Conservation (phyloP, 1,284 basidiomycete genomes). For the Trichosporon sp. region DNA sequence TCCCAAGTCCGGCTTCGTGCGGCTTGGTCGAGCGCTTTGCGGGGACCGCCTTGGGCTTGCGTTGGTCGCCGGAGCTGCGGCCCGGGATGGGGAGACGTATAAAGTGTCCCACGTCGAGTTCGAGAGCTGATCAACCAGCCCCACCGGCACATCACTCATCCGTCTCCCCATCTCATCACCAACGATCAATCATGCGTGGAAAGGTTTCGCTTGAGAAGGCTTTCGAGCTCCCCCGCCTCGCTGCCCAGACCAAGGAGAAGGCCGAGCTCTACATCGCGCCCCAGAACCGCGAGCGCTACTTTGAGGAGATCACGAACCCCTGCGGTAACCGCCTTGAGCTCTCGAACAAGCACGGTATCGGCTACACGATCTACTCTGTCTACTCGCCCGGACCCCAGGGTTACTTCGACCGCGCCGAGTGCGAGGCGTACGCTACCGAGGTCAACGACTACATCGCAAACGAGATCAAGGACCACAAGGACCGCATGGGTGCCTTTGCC, state of each 20-base stretch:
- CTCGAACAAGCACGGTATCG: slow-evolving; percentile 36
- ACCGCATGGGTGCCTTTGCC: slow-evolving; percentile 51
- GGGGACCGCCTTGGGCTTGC: background rate
- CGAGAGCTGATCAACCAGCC: background rate
- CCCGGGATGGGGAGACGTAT: background rate
- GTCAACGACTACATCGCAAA: slow-evolving; percentile 35
- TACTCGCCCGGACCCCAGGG: slow-evolving; percentile 35
- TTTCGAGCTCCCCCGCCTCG: slow-evolving; percentile 32
- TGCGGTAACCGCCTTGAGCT: slow-evolving; percentile 35
- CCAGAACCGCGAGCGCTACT: slow-evolving; percentile 34
- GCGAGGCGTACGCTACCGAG: slow-evolving; percentile 33
- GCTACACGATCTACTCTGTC: slow-evolving; percentile 35
- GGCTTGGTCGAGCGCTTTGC: background rate
- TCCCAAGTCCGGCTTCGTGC: background rate
- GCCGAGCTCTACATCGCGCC: slow-evolving; percentile 36
- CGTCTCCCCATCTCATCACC: background rate
- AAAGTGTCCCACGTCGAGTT: background rate
- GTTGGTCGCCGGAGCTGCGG: background rate
- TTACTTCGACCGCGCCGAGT: slow-evolving; percentile 30
- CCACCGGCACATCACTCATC: background rate
- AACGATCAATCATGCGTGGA: slow-evolving; percentile 29
- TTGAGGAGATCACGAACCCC: slow-evolving; percentile 34
- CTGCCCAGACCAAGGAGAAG: slow-evolving; percentile 33
- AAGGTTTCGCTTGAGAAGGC: slow-evolving; percentile 36
- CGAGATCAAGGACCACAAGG: slow-evolving; percentile 42